phyloP scores from a whole-genome alignment of 306 rosid species.

The Potentilla sterilis region DNA sequence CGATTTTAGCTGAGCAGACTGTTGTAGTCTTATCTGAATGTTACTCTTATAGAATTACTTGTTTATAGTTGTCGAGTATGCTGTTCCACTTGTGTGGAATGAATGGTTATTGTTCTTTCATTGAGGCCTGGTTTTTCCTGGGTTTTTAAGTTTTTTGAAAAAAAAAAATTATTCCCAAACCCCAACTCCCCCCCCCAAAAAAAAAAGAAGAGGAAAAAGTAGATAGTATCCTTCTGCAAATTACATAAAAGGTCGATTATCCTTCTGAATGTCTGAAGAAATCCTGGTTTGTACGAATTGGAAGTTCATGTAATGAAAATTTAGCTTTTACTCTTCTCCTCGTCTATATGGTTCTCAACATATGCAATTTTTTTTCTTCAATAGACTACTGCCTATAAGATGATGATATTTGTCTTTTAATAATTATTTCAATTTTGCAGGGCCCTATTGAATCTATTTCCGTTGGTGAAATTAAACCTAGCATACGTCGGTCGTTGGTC shows the following conservation, averaged over 20 bases:
- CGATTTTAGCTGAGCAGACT: constrained; percentile 2
- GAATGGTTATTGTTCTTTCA: background rate
- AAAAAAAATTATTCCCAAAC: no score
- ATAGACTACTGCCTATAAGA: constrained; percentile 18
- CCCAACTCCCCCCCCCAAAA: no score
- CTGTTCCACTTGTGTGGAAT: background rate
- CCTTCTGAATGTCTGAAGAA: background rate
- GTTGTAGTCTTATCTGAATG: background rate
- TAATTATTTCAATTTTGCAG: constrained; percentile 48
- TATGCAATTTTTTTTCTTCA: constrained; percentile 21
- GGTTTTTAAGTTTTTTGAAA: background rate
- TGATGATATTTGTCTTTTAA: constrained; percentile 29
- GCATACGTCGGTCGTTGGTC: constrained; percentile 89
- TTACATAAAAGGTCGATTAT: background rate
- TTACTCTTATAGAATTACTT: background rate
- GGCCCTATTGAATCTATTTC: constrained; percentile 90
- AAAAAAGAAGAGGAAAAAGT: no score
- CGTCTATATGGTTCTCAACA: background rate
- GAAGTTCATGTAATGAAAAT: background rate
- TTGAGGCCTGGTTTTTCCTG: background rate
- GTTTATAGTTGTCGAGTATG: background rate
- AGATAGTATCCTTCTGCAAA: no score
- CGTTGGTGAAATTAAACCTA: constrained; percentile 88
- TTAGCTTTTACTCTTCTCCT: background rate
- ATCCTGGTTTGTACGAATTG: background rate